Percentiles rank a stretch among this genome's conserved stretches.
These are phyloP conservation scores for Debaryomyces coudertii DNA, from an alignment of 1,139 yeast genomes.

Conservation along the genomic window DNA sequence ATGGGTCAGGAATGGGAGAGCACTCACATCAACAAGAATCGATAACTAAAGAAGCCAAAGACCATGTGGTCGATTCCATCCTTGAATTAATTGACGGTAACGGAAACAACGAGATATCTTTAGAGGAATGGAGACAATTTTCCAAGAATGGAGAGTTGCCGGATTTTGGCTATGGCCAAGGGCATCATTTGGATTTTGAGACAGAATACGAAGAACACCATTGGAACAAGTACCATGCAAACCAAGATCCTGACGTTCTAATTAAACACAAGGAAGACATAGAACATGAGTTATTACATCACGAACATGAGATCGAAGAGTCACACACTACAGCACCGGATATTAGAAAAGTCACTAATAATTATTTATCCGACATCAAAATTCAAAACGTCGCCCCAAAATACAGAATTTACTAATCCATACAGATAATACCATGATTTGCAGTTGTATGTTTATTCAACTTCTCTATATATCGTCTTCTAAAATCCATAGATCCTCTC, in stretches of 20 bases:
- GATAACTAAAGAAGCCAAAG: constrained; percentile 58
- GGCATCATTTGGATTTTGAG: constrained; percentile 95
- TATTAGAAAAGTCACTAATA: constrained; percentile 36
- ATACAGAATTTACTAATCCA: constrained; percentile 22
- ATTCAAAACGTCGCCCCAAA: constrained; percentile 41
- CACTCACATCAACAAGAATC: constrained; percentile 60
- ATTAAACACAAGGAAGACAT: constrained; percentile 85
- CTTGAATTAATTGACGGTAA: constrained; percentile 65
- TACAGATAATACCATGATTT: background rate
- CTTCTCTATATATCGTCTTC: background rate
- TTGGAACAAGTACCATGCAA: constrained; percentile 85
- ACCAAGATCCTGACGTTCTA: constrained; percentile 79
- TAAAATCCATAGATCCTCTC: no score
- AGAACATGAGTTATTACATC: constrained; percentile 87
- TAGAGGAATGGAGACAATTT: constrained; percentile 75
- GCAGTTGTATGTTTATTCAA: background rate
- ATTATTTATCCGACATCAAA: constrained; percentile 38
- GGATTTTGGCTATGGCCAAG: constrained; percentile 94
- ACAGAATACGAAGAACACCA: constrained; percentile 93
- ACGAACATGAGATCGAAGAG: constrained; percentile 79
- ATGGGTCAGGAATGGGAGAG: constrained; percentile 87
- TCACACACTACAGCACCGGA: constrained; percentile 59
- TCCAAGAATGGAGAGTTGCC: constrained; percentile 71
- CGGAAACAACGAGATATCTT: constrained; percentile 63
- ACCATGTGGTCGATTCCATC: constrained; percentile 59